Conservation (phyloP, 1,139 yeast species). For the Lodderomyces elongisporus region DNA sequence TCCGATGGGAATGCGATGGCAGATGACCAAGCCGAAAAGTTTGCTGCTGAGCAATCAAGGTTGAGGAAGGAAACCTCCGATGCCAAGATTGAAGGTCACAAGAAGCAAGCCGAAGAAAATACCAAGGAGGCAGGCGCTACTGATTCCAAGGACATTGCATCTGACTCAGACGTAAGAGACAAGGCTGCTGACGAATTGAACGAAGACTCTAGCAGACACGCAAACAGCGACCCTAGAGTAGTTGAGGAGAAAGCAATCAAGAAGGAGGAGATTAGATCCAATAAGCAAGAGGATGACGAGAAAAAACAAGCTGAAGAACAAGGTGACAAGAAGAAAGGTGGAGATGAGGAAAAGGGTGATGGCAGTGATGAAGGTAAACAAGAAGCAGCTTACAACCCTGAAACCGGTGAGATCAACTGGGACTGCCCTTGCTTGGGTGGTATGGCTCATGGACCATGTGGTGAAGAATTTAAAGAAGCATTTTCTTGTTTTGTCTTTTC, state of each 20-base stretch:
- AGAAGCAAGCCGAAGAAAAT: constrained; percentile 1
- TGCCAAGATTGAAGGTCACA: constrained; percentile 4
- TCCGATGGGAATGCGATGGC: constrained; percentile 8
- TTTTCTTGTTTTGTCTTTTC: constrained; percentile 95
- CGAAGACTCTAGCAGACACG: constrained; percentile 6
- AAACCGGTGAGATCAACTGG: constrained; percentile 99
- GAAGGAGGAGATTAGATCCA: constrained; percentile 1
- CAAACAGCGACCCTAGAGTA: constrained; percentile 4
- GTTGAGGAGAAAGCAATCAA: constrained; percentile 1
- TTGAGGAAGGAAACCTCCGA: constrained; percentile 9
- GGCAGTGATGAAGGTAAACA: constrained; percentile 21
- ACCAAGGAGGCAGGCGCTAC: constrained; percentile 5
- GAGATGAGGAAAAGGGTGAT: constrained; percentile 12
- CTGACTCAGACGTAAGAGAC: constrained; percentile 5
- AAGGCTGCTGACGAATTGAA: constrained; percentile 4
- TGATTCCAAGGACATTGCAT: constrained; percentile 5
- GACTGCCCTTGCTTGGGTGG: constrained; percentile 99
- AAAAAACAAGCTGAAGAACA: constrained; percentile 2
- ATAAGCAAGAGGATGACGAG: not conserved
- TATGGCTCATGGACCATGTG: constrained; percentile 98
- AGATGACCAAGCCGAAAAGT: constrained; percentile 5
- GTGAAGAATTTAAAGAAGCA: constrained; percentile 95
- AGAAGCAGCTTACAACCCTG: constrained; percentile 85
- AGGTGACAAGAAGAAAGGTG: constrained; percentile 7
- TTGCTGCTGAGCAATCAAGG: constrained; percentile 13